Evolutionary conservation across 1,284 basidiomycete genomes (phyloP).

Genomic region (Mycena citricolor): DNA sequence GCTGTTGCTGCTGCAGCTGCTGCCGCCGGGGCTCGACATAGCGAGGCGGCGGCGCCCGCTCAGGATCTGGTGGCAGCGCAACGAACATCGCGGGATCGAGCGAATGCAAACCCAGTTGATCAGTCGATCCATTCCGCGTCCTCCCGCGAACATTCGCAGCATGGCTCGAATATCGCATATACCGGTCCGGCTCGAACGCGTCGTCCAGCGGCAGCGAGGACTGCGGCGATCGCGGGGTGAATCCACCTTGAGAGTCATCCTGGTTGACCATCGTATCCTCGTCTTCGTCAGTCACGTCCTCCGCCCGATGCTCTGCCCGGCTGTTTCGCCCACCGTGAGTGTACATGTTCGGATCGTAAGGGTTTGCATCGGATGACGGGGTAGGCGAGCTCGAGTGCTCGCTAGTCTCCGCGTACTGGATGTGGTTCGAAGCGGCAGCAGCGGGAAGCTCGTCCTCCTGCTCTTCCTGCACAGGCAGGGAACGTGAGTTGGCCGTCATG

Average conservation of each 20-base stretch:
- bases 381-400: constrained; percentile 46
- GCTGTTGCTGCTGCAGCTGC: constrained; percentile 19
- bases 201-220: constrained; percentile 51
- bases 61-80: constrained; percentile 19
- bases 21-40: constrained; percentile 28
- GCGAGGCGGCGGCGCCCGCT: constrained; percentile 26
- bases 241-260: constrained; percentile 40
- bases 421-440: constrained; percentile 25
- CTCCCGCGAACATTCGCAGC: constrained; percentile 30
- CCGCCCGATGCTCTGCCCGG: constrained; percentile 35
- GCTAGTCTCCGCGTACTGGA: constrained; percentile 28
- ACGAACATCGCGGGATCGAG: constrained; percentile 54
- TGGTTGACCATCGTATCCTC: constrained; percentile 49
- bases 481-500: constrained; percentile 51
- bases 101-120: constrained; percentile 58
- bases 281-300: too few species aligned
- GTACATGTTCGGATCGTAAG: constrained; percentile 33
- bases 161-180: constrained; percentile 32
- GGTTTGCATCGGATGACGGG: constrained; percentile 55
- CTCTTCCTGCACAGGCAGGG: constrained; percentile 76
- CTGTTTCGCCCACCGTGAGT: constrained; percentile 32
- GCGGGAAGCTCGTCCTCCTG: constrained; percentile 59
- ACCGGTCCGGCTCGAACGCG: constrained; percentile 22
- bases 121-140: constrained; percentile 51
- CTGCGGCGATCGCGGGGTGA: constrained; percentile 72